phyloP scores from a whole-genome alignment of 805 yeast genomes.

The Cyberlindnera bimundalis region DNA sequence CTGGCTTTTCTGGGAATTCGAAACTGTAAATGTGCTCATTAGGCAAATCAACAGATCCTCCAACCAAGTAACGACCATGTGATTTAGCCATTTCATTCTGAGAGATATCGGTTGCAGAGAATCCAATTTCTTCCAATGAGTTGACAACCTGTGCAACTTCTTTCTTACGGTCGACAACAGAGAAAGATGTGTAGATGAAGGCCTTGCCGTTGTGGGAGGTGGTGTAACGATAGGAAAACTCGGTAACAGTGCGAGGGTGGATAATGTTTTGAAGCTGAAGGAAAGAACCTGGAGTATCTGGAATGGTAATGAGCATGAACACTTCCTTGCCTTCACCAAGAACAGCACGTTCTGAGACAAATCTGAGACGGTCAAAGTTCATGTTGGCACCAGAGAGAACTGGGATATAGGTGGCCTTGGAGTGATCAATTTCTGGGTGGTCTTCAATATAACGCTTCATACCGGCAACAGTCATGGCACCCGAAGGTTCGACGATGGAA shows the following conservation, averaged over 20 bases:
- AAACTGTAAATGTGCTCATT: constrained; percentile 79
- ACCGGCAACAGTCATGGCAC: constrained; percentile 96
- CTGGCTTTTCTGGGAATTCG: constrained; percentile 97
- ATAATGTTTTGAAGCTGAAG: constrained; percentile 69
- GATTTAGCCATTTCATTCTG: constrained; percentile 93
- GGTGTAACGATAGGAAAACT: constrained; percentile 83
- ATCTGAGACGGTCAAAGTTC: constrained; percentile 95
- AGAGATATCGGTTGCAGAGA: constrained; percentile 78
- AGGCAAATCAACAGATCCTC: constrained; percentile 74
- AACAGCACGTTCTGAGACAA: constrained; percentile 95
- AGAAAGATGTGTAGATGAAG: constrained; percentile 82
- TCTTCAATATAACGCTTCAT: constrained; percentile 71
- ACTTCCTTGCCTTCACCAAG: constrained; percentile 98
- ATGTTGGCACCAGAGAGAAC: constrained; percentile 94
- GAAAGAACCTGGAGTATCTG: constrained; percentile 92
- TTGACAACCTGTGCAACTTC: constrained; percentile 67
- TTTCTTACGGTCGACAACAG: constrained; percentile 68
- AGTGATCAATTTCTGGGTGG: constrained; percentile 70
- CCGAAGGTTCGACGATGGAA: constrained; percentile 92
- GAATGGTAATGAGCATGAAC: constrained; percentile 83
- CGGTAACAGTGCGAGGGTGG: constrained; percentile 89
- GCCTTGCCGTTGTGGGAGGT: constrained; percentile 50
- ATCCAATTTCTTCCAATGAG: constrained; percentile 58
- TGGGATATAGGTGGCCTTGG: constrained; percentile 71
- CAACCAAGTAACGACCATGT: constrained; percentile 94